These are phyloP conservation scores for Durio zibethinus DNA, from an alignment of 345 rosid species.

Conservation along the genomic window DNA sequence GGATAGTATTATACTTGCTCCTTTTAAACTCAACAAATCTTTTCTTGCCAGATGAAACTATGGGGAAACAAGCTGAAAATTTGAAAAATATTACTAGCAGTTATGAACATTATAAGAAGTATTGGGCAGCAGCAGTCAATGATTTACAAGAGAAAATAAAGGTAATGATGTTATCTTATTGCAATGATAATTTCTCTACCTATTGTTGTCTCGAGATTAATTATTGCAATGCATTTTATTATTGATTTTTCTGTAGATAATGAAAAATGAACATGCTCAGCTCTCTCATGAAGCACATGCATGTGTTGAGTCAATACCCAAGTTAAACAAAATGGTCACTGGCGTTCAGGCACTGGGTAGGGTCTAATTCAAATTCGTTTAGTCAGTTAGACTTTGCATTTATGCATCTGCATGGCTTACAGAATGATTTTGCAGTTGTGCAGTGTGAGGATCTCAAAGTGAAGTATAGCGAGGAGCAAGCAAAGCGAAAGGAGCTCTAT, in stretches of 20 bases:
- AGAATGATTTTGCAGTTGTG: slow-evolving; percentile 48
- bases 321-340: slow-evolving; percentile 71
- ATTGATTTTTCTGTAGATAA: slow-evolving; percentile 40
- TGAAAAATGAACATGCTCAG: slow-evolving; percentile 79
- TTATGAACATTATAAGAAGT: slow-evolving; percentile 55
- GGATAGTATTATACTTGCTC: not conserved
- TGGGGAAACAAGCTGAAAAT: slow-evolving; percentile 62
- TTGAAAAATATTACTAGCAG: slow-evolving; percentile 49
- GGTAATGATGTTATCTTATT: slow-evolving; percentile 35
- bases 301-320: slow-evolving; percentile 76
- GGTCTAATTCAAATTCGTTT: slow-evolving; percentile 16
- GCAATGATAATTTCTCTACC: not conserved
- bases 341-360: slow-evolving; percentile 91
- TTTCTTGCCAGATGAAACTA: slow-evolving; percentile 54
- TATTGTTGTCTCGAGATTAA: not conserved
- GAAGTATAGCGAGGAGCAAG: slow-evolving; percentile 78
- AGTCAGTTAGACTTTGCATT: slow-evolving; percentile 6
- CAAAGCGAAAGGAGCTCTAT: slow-evolving; percentile 84
- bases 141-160: slow-evolving; percentile 58
- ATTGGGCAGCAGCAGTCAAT: slow-evolving; percentile 51
- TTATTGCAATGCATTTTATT: not conserved
- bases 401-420: slow-evolving; percentile 18
- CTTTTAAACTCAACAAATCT: slow-evolving; percentile 1
- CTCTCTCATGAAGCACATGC: slow-evolving; percentile 79
- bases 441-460: slow-evolving; percentile 88